These are phyloP conservation scores for Santalum album DNA, from an alignment of 164 flowering plant genomes.

Conservation along the genomic window DNA sequence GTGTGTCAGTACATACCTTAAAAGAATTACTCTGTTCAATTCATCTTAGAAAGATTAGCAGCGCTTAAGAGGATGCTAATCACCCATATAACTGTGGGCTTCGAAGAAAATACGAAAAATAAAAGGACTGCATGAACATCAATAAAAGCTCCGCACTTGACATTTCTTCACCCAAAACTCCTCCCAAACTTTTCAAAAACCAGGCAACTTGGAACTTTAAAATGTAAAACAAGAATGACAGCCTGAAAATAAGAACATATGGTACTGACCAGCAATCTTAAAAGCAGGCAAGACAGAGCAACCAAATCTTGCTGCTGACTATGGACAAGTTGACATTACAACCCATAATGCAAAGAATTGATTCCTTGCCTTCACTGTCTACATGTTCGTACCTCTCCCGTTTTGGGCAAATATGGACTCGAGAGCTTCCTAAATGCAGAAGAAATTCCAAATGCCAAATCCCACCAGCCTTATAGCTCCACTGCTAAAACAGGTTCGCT, in stretches of 20 bases:
- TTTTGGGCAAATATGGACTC: constrained; percentile 6
- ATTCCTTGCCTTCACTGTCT: constrained; percentile 15
- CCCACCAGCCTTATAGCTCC: too few relatives aligned
- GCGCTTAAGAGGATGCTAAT: too few relatives aligned
- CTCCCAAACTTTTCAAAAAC: constrained; percentile 7
- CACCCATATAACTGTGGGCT: too few relatives aligned
- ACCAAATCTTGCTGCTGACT: constrained; percentile 14
- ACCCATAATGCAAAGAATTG: constrained; percentile 8
- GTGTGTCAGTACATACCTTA: too few relatives aligned
- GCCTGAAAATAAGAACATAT: constrained; percentile 10
- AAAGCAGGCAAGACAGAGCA: constrained; percentile 21
- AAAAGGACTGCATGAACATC: too few relatives aligned
- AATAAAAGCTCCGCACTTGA: too few relatives aligned
- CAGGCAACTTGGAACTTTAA: constrained; percentile 8
- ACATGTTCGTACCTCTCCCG: constrained; percentile 9
- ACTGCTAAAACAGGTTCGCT: too few relatives aligned
- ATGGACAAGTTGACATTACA: constrained; percentile 19
- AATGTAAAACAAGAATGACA: constrained; percentile 6
- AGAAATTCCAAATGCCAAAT: background rate
- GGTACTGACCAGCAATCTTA: constrained; percentile 18
- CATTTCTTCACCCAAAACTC: too few relatives aligned
- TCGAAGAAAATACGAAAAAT: too few relatives aligned
- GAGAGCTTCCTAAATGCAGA: constrained; percentile 5
- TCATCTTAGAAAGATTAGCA: too few relatives aligned
- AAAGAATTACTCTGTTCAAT: too few relatives aligned